Base-by-base conservation (phyloP, 2,329 filamentous ascomycete genomes). In the Celoporthe dispersa region DNA sequence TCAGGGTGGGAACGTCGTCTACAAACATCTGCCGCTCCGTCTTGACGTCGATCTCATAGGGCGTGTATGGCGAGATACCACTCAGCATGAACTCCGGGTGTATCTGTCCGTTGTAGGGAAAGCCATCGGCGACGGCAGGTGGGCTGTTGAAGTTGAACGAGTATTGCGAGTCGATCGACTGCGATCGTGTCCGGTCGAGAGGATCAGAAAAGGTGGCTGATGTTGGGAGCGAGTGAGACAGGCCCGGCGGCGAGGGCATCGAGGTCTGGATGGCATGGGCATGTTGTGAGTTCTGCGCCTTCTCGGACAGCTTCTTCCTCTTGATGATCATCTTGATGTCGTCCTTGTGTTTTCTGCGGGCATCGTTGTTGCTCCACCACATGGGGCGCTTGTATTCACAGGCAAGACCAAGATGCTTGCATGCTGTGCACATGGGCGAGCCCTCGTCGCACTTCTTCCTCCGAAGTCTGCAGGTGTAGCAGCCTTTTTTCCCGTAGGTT, bases 311-410 rank as follows among this genome's bases (percentile, higher is more conserved):
- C 88, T 98, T 98, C 79, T 96, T 98, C 79, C 91, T 90, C 89
- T 97, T 98, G 86, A 99, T 98, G 81, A 95, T 93, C 81, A 92
- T 91, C 87, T 99, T 99, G 86, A 99, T 97, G 75, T 91, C 85
- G 79, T 98, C 96, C 84, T 98, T 99, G 80, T 98, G 94, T 69
- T 90, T 84, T 76, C 91, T 89, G 75, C 96, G 88, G 78, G 92
- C 90, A 73, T 97, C 94, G 78, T 92, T 92, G 85, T 96, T 98
- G 82, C 91, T 92, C 96, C 96, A 99, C 96, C 96, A 99, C 83
- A 93, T 89, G 51, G 96, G 96, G 78, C 94, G 87, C 86, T 97
- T 97, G 85, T 98, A 99, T 85, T 98, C 94, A 84, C 96, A 99
- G 77, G 87, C 86, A 69, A 99, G 87, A 67, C 92, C 92, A 69